A percentile compares a stretch with the other conserved stretches of the same genome.
Conservation (phyloP, 1,284 basidiomycete species). For the Leccinum proliferum region DNA sequence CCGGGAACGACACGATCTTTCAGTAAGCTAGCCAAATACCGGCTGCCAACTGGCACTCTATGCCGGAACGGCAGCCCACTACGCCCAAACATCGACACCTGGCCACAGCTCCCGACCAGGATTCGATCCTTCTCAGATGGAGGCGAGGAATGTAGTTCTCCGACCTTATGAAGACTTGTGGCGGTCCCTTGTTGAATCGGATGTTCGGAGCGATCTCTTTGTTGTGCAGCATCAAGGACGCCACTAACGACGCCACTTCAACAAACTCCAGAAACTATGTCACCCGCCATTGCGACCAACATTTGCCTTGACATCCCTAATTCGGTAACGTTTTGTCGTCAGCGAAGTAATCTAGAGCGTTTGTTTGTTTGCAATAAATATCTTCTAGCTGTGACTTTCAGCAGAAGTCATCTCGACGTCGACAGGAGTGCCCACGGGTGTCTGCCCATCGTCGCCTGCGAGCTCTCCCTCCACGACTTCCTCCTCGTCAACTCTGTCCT, state of each 20-base stretch:
- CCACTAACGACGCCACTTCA: too few species aligned
- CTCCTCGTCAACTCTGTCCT: slow-evolving; percentile 31
- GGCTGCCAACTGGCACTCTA: not conserved
- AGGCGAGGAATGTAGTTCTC: not conserved
- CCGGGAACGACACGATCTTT: not conserved
- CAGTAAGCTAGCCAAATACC: not conserved
- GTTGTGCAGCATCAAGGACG: too few species aligned
- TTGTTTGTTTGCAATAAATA: not conserved
- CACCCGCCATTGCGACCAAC: too few species aligned
- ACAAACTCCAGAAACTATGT: too few species aligned
- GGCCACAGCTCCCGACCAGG: not conserved
- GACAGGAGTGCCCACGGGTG: slow-evolving; percentile 18
- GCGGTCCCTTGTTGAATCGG: not conserved
- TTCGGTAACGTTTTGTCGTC: too few species aligned
- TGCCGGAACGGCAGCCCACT: not conserved
- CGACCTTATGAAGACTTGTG: too few species aligned
- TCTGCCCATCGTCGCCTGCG: slow-evolving; percentile 26
- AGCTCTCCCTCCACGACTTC: slow-evolving; percentile 32
- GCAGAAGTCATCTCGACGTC: slow-evolving; percentile 24
- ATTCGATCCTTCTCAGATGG: not conserved
- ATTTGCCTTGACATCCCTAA: too few species aligned
- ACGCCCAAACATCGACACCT: not conserved
- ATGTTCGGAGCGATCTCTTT: too few species aligned
- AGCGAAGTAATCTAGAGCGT: slow-evolving; percentile 13
- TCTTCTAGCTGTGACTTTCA: slow-evolving; percentile 4